Evolutionary conservation across 805 yeast genomes (phyloP), one percentile per base, ranked within the genome.

Genomic region (Metschnikowia matae): DNA sequence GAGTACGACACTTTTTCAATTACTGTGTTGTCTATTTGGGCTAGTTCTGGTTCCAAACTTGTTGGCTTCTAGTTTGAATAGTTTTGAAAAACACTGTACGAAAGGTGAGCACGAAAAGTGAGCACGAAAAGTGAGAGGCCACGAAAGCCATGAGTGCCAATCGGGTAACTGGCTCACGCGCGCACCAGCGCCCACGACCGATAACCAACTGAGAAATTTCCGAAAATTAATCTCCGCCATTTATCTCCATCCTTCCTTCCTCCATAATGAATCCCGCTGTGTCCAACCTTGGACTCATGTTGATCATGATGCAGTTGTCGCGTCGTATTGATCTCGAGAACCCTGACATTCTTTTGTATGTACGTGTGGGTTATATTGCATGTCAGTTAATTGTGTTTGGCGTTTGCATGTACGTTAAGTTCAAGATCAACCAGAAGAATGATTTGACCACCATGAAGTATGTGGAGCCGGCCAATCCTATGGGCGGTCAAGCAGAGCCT

Each of bases 271-370:
- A 89, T 68, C 94, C 98, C 41, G 95, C 96, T 58, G 74, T 91
- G 59, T 72, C 89, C 58, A 91, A 92, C 75, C 71, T 94, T 61
- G 87, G 79, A 62, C 74, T 94, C 80, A 92, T 91, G 97, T 84
- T 91, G 66, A 87, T 82, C 78, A 89, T 89, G 89, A 92, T 91
- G 96, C 97, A 90, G 72, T 87, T 90, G 56, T 83, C 97, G 56
- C 88, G 89, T 70, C 83, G 81, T 66, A 76, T 94, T 55, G 94
- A 92, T 70, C 83, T 91, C 70, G 97, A 92, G 69, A 81, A 91
- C 71, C 92, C 95, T 42, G 70, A 71, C 56, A 79, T 82, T 51
- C 74, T 90, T 47, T 71, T 85, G 66, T 85, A 82, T 67, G 91
- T 89, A 48, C 83, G 99, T 69, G 73, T 75, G 36, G 81, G 82